Conservation (phyloP, 176 grass and related monocot genomes). For the Rhipidocladum racemiflorum region DNA sequence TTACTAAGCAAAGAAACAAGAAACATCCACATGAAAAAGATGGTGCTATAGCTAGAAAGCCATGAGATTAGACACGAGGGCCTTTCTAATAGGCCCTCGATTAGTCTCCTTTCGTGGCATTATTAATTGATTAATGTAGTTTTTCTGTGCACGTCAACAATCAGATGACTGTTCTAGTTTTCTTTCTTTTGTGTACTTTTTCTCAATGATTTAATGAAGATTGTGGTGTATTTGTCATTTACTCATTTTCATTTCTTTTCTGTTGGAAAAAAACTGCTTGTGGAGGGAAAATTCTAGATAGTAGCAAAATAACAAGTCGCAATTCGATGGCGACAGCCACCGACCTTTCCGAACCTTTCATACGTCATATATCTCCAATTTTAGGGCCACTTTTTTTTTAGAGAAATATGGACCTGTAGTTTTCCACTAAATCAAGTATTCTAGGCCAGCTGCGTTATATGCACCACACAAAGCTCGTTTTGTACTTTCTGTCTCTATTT, state of each 20-base stretch:
- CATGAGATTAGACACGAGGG: conserved; percentile 8
- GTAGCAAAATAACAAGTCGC: neutral
- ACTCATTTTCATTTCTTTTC: neutral
- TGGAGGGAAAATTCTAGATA: neutral
- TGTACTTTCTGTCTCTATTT: too few relatives aligned
- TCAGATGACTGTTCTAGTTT: neutral
- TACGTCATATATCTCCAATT: neutral
- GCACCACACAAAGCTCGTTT: too few relatives aligned
- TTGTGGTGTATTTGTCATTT: neutral
- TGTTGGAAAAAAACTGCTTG: neutral
- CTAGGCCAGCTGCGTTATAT: neutral
- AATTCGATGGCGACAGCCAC: neutral
- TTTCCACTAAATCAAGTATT: neutral
- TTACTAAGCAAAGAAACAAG: neutral
- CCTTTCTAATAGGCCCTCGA: conserved; percentile 24
- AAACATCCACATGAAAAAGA: conserved; percentile 28
- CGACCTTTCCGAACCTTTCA: neutral
- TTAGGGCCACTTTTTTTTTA: neutral
- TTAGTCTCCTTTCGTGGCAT: neutral
- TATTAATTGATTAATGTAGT: neutral
- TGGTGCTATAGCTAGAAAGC: neutral
- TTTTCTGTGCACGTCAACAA: neutral
- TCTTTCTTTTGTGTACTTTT: neutral
- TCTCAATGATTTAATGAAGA: neutral
- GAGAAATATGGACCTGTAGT: neutral